phyloP scores from a whole-genome alignment of 495 filamentous ascomycete species.

The Hypoxylon lenormandii region DNA sequence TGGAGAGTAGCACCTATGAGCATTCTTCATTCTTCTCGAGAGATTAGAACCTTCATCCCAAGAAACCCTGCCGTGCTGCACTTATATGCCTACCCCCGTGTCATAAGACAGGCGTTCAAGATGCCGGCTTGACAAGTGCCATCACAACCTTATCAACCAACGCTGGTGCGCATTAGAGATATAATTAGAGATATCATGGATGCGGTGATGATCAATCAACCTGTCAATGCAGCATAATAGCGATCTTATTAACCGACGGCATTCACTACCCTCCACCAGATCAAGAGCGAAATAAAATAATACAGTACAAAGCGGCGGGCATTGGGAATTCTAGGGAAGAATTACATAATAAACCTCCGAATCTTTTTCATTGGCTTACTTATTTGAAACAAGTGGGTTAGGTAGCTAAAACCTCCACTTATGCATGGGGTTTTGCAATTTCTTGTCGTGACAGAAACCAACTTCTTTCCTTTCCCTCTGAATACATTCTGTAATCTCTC shows the following conservation, averaged over 20 bases:
- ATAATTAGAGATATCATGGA: not conserved
- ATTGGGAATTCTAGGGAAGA: not conserved
- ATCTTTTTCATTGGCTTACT: slow-evolving; percentile 8
- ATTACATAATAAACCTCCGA: slow-evolving; percentile 27
- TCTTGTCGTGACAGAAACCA: too few relatives aligned
- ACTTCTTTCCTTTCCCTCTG: not conserved
- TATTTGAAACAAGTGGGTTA: not conserved
- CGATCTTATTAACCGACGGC: not conserved
- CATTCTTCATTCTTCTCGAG: not conserved
- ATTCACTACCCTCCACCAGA: not conserved
- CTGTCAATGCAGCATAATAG: slow-evolving; percentile 26
- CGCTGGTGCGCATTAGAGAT: not conserved
- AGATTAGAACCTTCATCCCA: slow-evolving; percentile 15
- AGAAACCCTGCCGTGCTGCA: not conserved
- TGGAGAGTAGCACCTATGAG: not conserved
- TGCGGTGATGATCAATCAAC: slow-evolving; percentile 27
- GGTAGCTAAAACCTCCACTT: not conserved
- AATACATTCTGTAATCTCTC: not conserved
- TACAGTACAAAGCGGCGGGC: not conserved
- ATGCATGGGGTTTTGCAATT: not conserved
- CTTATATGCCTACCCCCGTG: not conserved
- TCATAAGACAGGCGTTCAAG: not conserved
- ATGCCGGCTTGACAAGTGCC: not conserved
- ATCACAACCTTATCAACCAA: too few relatives aligned
- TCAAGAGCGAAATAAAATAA: too few relatives aligned